Base-by-base conservation (phyloP, 202 grass and related monocot species). In the Setaria italica region DNA sequence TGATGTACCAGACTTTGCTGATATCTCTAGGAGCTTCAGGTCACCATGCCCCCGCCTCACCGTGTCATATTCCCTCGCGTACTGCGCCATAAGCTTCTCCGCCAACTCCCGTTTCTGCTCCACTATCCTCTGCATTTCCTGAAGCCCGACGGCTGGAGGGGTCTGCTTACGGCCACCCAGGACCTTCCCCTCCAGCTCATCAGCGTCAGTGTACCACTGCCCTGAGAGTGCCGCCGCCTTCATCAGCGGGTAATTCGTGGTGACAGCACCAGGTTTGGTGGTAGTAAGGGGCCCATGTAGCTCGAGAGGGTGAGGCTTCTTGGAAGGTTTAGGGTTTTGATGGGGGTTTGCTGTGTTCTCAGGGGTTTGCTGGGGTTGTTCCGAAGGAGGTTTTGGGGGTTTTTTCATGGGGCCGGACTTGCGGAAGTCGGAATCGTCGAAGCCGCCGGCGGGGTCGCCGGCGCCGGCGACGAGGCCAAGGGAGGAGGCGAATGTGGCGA, bases 351-450 rank as follows among this genome's bases (percentile, higher is more conserved):
- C 14, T 4, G 72, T 29, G 57, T 50, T 78, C 76, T 84, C 69
- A 37, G 75, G 19, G 70, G 33, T 70, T 82, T 87, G 20, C 7
- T 63, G 41, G 10, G 69, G 58, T 4, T 86, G 58, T 2, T 86
- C 80, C 2, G 64, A 56, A n/a, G 50, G 11, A 13, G 47, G 50
- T 17, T 92, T 91, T 19, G 50, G 47, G 45, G 96, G 67, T 60
- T 88, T 95, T 54, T 83, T 92, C 43, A 93, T 72, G 25, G 85
- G 87, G 54, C 87, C 92, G 37, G 91, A 85, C 86, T 94, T 99
- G 71, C 93, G 90, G 78, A 99, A 95, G 51, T 95, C 93, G 41
- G 96, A 92, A n/a, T 99, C 96, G 64, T 95, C 91, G 74, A 99
- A 99, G n/a, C 93, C 96, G 49, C 93, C 96, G 30, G 80, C 53